These are phyloP conservation scores for Cubamyces lactineus DNA, from an alignment of 768 basidiomycete genomes.

Conservation along the genomic window DNA sequence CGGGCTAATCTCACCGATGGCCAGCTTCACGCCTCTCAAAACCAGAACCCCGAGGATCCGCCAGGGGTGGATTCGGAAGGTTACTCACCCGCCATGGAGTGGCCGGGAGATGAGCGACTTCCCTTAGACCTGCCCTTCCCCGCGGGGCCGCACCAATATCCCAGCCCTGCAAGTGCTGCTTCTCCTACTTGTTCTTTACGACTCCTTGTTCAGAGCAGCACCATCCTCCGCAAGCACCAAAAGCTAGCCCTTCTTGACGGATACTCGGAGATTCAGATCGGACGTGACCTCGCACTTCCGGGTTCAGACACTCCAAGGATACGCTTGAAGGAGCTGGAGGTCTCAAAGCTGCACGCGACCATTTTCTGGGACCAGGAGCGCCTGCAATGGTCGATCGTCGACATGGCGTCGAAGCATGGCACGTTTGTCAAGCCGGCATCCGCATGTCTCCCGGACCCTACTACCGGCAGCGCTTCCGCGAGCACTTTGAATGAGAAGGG, in stretches of 20 bases:
- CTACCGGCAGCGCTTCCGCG: background rate
- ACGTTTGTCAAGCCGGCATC: constrained; percentile 56
- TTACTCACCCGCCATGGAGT: constrained; percentile 62
- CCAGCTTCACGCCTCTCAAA: background rate
- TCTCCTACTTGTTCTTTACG: constrained; percentile 36
- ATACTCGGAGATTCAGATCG: constrained; percentile 70
- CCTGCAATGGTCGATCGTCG: constrained; percentile 72
- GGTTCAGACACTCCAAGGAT: constrained; percentile 62
- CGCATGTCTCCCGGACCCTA: constrained; percentile 27
- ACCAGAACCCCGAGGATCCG: background rate
- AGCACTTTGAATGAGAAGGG: constrained; percentile 33
- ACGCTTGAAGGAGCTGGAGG: constrained; percentile 81
- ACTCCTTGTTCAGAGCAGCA: constrained; percentile 40
- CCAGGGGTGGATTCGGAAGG: too few species aligned
- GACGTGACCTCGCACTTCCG: constrained; percentile 61
- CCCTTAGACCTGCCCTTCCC: background rate
- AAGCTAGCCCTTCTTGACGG: constrained; percentile 66
- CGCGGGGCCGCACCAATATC: background rate
- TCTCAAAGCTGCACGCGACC: constrained; percentile 81
- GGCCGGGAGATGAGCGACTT: constrained; percentile 48
- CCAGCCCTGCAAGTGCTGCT: background rate
- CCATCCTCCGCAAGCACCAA: constrained; percentile 53
- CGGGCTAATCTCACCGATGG: background rate
- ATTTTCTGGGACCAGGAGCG: constrained; percentile 67
- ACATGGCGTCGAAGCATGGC: constrained; percentile 87